A percentile compares a stretch with the other conserved stretches of the same genome.
Conservation (phyloP, 768 basidiomycete genomes). For the Suillus hirtellus region DNA sequence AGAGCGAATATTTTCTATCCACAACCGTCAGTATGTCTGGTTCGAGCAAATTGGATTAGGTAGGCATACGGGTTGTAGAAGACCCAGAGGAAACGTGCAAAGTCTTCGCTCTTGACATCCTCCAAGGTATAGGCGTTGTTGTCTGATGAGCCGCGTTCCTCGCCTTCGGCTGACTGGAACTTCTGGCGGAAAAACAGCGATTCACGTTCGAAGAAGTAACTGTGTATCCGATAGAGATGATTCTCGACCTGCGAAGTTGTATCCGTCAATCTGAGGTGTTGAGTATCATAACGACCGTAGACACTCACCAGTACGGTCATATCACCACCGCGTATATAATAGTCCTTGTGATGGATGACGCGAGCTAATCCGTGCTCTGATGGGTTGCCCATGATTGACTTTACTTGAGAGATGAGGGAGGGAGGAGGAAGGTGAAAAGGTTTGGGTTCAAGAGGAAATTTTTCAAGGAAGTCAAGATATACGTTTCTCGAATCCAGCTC, state of each 20-base stretch:
- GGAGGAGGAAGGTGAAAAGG: constrained; percentile 27
- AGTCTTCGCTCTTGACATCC: constrained; percentile 46
- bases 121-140: constrained; percentile 45
- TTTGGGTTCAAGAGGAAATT: constrained; percentile 36
- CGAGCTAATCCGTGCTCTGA: constrained; percentile 31
- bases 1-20: constrained; percentile 37
- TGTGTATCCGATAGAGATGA: constrained; percentile 55
- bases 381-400: constrained; percentile 26
- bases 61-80: constrained; percentile 61
- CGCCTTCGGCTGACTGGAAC: constrained; percentile 33
- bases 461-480: constrained; percentile 38
- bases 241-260: constrained; percentile 51
- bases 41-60: not conserved
- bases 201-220: constrained; percentile 65
- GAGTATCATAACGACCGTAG: constrained; percentile 1
- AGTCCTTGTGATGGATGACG: constrained; percentile 41
- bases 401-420: constrained; percentile 28
- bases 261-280: not conserved
- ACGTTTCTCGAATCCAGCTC: constrained; percentile 26
- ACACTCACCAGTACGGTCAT: constrained; percentile 53
- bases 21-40: constrained; percentile 5
- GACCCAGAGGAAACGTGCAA: constrained; percentile 58
- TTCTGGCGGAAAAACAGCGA: constrained; percentile 47
- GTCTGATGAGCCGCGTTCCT: constrained; percentile 40
- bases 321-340: constrained; percentile 61